Percentiles rank a stretch among this genome's conserved stretches.
phyloP scores from a whole-genome alignment of 306 rosid species.

The Quercus cerris region DNA sequence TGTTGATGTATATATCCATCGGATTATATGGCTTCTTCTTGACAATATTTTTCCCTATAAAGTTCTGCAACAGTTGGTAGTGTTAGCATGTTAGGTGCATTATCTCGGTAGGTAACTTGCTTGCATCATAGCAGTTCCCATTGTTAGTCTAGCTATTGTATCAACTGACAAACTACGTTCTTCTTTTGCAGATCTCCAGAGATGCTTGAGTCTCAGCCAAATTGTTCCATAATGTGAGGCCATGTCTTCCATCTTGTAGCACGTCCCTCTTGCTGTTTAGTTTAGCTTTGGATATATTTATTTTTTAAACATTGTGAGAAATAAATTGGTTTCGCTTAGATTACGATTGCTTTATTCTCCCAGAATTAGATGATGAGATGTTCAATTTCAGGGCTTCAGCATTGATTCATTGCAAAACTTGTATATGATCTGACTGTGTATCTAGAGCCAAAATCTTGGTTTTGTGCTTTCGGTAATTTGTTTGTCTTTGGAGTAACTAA shows the following conservation, averaged over 20 bases:
- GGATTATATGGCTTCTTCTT: not conserved
- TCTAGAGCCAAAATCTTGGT: not conserved
- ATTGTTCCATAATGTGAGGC: conserved; percentile 81
- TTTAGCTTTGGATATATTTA: not conserved
- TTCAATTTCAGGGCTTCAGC: not conserved
- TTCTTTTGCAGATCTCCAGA: conserved; percentile 80
- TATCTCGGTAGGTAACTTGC: not conserved
- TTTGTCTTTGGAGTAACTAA: not conserved
- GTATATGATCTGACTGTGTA: conserved; percentile 4
- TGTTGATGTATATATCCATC: no score
- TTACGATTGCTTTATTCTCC: not conserved
- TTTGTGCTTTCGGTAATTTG: not conserved
- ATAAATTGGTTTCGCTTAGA: conserved; percentile 3
- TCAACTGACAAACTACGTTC: conserved; percentile 6
- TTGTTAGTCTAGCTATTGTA: not conserved
- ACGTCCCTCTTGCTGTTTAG: conserved; percentile 15
- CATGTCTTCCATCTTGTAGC: conserved; percentile 3
- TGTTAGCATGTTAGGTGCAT: not conserved
- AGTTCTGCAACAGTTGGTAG: not conserved
- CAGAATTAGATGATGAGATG: not conserved
- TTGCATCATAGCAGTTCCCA: not conserved
- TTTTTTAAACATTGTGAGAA: conserved; percentile 5
- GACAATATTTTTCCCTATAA: not conserved
- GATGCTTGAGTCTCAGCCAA: conserved; percentile 64
- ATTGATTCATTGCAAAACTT: not conserved